These are phyloP conservation scores for Sonneratia caseolaris DNA, from an alignment of 345 rosid genomes.

Conservation along the genomic window DNA sequence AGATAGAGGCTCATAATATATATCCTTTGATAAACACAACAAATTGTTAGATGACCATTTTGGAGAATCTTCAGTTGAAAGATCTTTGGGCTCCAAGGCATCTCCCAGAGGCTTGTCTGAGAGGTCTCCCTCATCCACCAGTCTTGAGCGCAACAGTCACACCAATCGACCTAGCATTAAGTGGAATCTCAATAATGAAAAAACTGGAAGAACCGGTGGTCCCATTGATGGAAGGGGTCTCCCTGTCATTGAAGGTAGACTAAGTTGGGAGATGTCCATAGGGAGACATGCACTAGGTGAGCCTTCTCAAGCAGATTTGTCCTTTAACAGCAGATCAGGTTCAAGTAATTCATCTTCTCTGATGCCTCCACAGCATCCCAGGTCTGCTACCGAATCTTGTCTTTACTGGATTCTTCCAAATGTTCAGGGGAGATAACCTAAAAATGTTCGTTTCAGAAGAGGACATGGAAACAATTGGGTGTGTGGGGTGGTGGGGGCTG, in stretches of 20 bases:
- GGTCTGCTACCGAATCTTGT: constrained; percentile 60
- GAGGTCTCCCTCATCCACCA: constrained; percentile 71
- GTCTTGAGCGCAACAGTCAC: constrained; percentile 73
- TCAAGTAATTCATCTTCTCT: constrained; percentile 33
- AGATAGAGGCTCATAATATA: constrained; percentile 52
- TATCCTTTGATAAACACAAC: constrained; percentile 41
- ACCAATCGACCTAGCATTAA: constrained; percentile 41
- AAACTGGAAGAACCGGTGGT: constrained; percentile 44
- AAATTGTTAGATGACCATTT: constrained; percentile 56
- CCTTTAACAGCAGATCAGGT: constrained; percentile 42
- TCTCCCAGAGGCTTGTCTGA: constrained; percentile 57
- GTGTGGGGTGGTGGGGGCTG: too few relatives aligned
- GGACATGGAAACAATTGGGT: constrained; percentile 50
- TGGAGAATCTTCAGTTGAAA: constrained; percentile 45
- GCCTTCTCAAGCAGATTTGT: constrained; percentile 44
- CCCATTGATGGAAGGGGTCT: constrained; percentile 41
- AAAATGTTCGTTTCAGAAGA: constrained; percentile 47
- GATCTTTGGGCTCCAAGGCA: constrained; percentile 63
- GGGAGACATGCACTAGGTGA: constrained; percentile 58
- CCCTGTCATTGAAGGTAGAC: constrained; percentile 48
- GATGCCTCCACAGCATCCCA: constrained; percentile 52
- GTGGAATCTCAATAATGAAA: constrained; percentile 69
- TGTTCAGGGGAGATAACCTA: constrained; percentile 33
- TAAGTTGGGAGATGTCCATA: constrained; percentile 31
- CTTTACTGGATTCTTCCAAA: constrained; percentile 39